A percentile compares a stretch with the other conserved stretches of the same genome.
Conservation (phyloP, 169 alveolate species). For the Babesia bovis region DNA sequence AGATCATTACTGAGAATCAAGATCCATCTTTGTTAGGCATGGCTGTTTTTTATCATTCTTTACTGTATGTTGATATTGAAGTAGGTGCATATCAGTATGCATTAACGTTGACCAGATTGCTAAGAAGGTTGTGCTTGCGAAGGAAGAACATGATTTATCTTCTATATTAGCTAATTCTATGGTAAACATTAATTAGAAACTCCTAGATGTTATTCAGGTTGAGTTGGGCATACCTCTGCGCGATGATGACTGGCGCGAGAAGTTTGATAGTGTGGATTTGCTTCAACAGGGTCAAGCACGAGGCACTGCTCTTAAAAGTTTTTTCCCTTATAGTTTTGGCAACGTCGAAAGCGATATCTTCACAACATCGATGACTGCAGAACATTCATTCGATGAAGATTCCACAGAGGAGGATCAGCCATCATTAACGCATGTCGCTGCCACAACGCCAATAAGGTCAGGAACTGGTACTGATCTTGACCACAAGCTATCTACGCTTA, state of each 20-base stretch:
- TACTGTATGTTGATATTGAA: conserved; percentile 22
- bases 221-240: conserved; percentile 37
- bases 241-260: conserved; percentile 39
- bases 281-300: conserved; percentile 12
- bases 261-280: conserved; percentile 33
- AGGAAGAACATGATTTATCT: background rate
- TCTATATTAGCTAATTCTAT: conserved; percentile 16
- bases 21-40: conserved; percentile 28
- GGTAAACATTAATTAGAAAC: background rate
- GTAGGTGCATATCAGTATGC: background rate
- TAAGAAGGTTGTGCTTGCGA: conserved; percentile 12
- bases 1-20: conserved; percentile 40
- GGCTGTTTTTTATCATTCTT: conserved; percentile 45
- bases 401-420: background rate
- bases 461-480: background rate
- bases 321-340: conserved; percentile 56
- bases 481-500: conserved; percentile 6
- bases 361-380: conserved; percentile 1
- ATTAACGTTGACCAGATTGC: conserved; percentile 2
- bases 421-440: background rate
- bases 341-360: conserved; percentile 52
- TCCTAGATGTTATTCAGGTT: conserved; percentile 25
- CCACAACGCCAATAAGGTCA: background rate
- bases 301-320: conserved; percentile 11
- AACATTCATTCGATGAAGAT: background rate